A percentile compares a stretch with the other conserved stretches of the same genome.
phyloP scores from a whole-genome alignment of 768 basidiomycete genomes.

The Boletus huronensis region DNA sequence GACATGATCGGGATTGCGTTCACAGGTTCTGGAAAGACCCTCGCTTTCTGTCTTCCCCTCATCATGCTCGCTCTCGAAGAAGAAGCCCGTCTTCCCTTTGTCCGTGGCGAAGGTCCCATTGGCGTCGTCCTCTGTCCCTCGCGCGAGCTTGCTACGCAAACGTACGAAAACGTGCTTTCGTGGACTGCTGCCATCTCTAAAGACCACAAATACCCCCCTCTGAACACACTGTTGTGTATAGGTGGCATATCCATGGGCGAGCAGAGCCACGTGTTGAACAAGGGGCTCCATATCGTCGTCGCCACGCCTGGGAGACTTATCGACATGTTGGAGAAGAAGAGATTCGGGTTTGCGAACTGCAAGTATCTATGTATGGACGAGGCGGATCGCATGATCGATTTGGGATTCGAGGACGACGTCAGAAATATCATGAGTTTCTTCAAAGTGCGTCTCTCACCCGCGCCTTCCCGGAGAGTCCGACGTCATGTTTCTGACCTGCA shows the following conservation, averaged over 20 bases:
- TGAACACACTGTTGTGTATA: slow-evolving; percentile 90
- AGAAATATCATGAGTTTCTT: slow-evolving; percentile 99
- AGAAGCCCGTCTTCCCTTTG: slow-evolving; percentile 84
- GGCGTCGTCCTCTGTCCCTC: slow-evolving; percentile 96
- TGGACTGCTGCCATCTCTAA: slow-evolving; percentile 84
- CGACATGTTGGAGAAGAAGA: slow-evolving; percentile 96
- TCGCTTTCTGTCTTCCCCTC: slow-evolving; percentile 96
- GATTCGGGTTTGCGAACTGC: slow-evolving; percentile 90
- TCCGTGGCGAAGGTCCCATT: slow-evolving; percentile 95
- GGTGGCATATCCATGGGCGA: slow-evolving; percentile 98
- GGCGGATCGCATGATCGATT: slow-evolving; percentile 98
- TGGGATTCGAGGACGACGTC: slow-evolving; percentile 98
- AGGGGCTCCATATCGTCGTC: slow-evolving; percentile 92
- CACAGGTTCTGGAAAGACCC: slow-evolving; percentile 97
- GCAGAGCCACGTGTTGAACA: slow-evolving; percentile 87
- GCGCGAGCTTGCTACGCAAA: slow-evolving; percentile 94
- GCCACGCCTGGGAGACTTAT: slow-evolving; percentile 96
- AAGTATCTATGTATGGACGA: slow-evolving; percentile 99
- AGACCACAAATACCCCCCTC: slow-evolving; percentile 75
- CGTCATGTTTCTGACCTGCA: neutral
- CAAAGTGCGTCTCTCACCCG: slow-evolving; percentile 52
- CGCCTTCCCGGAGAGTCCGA: no score
- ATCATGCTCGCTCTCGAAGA: slow-evolving; percentile 97
- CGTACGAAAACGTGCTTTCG: slow-evolving; percentile 86
- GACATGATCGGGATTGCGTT: slow-evolving; percentile 99